Evolutionary conservation across 352 stramenopile genomes (phyloP).

Genomic region (Globisporangium nodosum): DNA sequence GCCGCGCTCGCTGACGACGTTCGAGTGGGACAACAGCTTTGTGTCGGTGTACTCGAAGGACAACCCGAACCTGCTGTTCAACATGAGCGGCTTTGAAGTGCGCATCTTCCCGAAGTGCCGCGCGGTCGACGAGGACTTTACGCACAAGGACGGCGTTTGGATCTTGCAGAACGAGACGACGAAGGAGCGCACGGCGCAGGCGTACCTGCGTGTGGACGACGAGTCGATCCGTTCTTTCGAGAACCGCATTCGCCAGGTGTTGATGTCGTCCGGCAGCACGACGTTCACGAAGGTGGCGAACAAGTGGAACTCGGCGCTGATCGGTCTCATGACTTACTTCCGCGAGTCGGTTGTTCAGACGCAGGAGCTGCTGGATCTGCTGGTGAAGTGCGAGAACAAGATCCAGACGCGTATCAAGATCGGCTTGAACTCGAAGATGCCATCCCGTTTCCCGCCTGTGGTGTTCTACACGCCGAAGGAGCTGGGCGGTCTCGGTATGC

Average conservation of each 20-base stretch:
- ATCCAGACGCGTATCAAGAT: conserved; percentile 99
- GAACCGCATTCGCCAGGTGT: conserved; percentile 98
- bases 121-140: conserved; percentile 89
- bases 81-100: conserved; percentile 99
- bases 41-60: conserved; percentile 99
- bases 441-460: conserved; percentile 97
- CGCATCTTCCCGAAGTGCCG: conserved; percentile 91
- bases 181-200: conserved; percentile 99
- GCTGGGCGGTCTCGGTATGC: conserved; percentile 98
- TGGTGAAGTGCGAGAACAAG: conserved; percentile 99
- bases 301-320: conserved; percentile 96
- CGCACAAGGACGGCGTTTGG: conserved; percentile 99
- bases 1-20: conserved; percentile 96
- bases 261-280: conserved; percentile 99
- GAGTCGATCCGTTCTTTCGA: conserved; percentile 96
- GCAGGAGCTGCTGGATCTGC: conserved; percentile 98
- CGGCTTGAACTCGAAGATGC: conserved; percentile 99
- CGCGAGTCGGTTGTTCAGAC: conserved; percentile 99
- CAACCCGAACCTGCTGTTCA: conserved; percentile 99
- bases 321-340: conserved; percentile 99
- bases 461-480: conserved; percentile 99
- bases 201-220: conserved; percentile 95
- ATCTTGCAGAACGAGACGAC: conserved; percentile 99
- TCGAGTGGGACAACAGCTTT: conserved; percentile 99
- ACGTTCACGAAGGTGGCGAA: conserved; percentile 99